phyloP scores from a whole-genome alignment of 805 yeast species.

The Hanseniaspora thailandica region DNA sequence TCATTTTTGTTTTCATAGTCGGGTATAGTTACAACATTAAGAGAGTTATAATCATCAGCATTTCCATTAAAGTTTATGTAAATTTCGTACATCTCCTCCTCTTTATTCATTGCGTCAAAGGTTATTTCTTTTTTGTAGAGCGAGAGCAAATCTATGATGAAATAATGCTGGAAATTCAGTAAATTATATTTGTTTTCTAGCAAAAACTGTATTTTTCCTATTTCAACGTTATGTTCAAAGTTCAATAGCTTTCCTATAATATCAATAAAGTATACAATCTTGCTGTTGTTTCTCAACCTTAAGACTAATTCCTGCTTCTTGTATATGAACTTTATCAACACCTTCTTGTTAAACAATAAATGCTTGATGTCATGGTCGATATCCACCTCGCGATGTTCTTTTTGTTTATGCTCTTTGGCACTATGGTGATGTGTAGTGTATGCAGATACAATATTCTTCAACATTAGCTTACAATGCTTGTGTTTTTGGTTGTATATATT shows the following conservation, averaged over 20 bases:
- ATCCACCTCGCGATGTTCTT: not conserved
- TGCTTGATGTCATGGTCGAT: not conserved
- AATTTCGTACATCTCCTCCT: not conserved
- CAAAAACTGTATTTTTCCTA: not conserved
- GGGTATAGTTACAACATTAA: not conserved
- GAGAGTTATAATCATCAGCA: not conserved
- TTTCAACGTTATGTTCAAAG: conserved; percentile 1
- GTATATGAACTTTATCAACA: not conserved
- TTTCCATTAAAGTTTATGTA: not conserved
- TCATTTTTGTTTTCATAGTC: not conserved
- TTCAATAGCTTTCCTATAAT: conserved; percentile 1
- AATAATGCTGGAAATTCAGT: not conserved
- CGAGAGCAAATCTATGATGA: not conserved
- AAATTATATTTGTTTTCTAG: not conserved
- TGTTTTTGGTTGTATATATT: too few relatives aligned
- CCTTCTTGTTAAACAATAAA: conserved; percentile 1
- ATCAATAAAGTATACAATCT: conserved; percentile 9
- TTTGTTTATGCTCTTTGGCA: not conserved
- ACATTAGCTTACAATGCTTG: too few relatives aligned
- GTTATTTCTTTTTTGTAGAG: not conserved
- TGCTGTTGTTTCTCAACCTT: not conserved
- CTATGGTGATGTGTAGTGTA: not conserved
- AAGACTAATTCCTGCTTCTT: not conserved
- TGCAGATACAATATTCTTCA: not conserved
- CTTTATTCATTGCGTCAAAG: not conserved